Conservation (phyloP, 192 early-diverging fungal genomes). For the Ambispora gerdemannii region DNA sequence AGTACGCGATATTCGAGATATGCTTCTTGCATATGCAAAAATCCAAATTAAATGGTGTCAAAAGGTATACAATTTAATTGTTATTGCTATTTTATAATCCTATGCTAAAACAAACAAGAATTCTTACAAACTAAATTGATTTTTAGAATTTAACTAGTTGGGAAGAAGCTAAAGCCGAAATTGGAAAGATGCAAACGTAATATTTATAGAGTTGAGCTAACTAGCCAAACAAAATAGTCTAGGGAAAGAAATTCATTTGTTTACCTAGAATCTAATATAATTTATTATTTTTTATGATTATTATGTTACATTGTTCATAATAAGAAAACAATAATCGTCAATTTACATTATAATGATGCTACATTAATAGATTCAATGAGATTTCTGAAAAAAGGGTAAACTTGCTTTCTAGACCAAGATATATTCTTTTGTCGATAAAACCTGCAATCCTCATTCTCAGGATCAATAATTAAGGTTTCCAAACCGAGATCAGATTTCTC, state of each 20-base stretch:
- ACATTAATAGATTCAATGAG: constrained; percentile 29
- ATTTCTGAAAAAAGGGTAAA: constrained; percentile 50
- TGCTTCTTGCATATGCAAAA: constrained; percentile 72
- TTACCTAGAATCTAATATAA: too few species aligned
- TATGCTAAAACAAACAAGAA: too few species aligned
- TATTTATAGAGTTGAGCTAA: too few species aligned
- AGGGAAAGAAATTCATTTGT: too few species aligned
- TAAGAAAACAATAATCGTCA: too few species aligned
- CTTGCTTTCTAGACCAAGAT: constrained; percentile 59
- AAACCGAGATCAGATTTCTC: constrained; percentile 37
- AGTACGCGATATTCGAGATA: constrained; percentile 77
- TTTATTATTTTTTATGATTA: too few species aligned
- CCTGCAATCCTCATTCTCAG: too few species aligned
- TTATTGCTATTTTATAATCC: too few species aligned
- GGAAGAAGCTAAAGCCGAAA: constrained; percentile 50
- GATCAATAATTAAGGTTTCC: too few species aligned
- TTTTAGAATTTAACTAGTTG: constrained; percentile 53
- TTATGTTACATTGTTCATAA: too few species aligned
- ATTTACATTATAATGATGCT: too few species aligned
- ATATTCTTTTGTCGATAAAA: constrained; percentile 53
- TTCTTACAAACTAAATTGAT: not conserved
- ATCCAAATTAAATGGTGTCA: constrained; percentile 70
- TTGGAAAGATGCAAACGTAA: constrained; percentile 44
- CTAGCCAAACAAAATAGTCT: too few species aligned
- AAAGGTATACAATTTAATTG: constrained; percentile 47